Evolutionary conservation across 2,329 filamentous ascomycete species (phyloP), one percentile per base, ranked within the genome.

Genomic region (Aureobasidium lini): DNA sequence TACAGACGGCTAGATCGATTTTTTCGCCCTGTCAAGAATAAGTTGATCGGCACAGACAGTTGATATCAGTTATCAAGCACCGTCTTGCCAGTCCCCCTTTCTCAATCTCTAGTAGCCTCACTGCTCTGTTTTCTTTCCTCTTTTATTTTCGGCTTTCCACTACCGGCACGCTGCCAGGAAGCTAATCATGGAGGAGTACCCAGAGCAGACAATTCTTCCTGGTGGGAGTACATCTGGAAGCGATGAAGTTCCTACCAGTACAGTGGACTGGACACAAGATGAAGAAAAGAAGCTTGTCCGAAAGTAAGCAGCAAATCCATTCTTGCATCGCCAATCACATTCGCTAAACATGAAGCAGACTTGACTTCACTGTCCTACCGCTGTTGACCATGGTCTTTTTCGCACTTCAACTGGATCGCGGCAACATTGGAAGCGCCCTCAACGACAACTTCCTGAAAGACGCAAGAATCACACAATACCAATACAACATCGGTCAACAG

Each of bases 401-500:
- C 44, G 60, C 61, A 16, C 57, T 64, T 39, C 63, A 69, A 36
- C 61, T 69, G 37, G 68, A 69, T 49, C 61, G 68, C 39, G 68
- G 66, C n/a, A 68, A 69, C 57, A 69, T 70, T 60, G 67, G 66
- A 3, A 69, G 68, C 43, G 69, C 68, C 23, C 63, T 70, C 31
- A 69, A 68, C 3, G 68, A 71, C 60, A 63, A 62, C 50, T 70
- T 70, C 39, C 62, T 68, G 56, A 62, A 69, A 52, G 68, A 71
- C 48, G 61, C 70, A 13, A 62, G 63, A 11, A 69, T 71, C 60
- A 67, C 61, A 2, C 68, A 70, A 44, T 60, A 70, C 42, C 65
- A 70, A 32, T 71, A 68, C 65, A 71, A 71, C 15, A 64, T 71
- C 10, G 69, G 69, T 23, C 68, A 70, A 54, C 69, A 71, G 50